Base-by-base conservation (phyloP, 495 filamentous ascomycete genomes). In the Penicillium coffeae region DNA sequence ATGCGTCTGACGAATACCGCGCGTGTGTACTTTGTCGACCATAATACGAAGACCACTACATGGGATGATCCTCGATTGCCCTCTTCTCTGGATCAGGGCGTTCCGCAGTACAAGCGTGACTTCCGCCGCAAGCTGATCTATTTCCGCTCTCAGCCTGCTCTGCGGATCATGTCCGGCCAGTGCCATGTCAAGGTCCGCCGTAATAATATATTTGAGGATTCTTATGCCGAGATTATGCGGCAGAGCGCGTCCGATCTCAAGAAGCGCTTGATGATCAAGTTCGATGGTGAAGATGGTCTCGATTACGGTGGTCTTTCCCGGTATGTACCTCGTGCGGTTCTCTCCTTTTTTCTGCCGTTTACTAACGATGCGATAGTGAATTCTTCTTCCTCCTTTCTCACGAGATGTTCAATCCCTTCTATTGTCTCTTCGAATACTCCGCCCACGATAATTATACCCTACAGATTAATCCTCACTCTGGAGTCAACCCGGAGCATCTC, bases 351-450 rank as follows among this genome's bases (percentile, higher is more conserved):
- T 18, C 38, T 22, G 22, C 47, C 41, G 39, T 65, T 72, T 51
- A 73, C 60, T 35, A 37, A 41, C 36, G 13, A 9, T 8, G 5
- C 45, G 16, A 14, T 61, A 86, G 93, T 80, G 93, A 99, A 71
- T 99, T 97, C 76, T 99, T 99, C 80, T 99, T 97, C 84, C 78
- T 99, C 47, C 82, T 99, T 34, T 97, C 93, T n/a, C 93, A 99
- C 71, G 93, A 99, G 76, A 99, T 99, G 93, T 99, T 99, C 73
- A 99, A 99, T 69, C 93, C 93, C 45, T 99, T 99, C 74, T 99
- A 99, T 74, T 99, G 93, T 71, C 79, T 99, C 38, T 99, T 99
- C 75, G 93, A 99, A 73, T 99, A 99, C 67, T 96, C 93, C 52
- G 93, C 93, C 21, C 93, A 99, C 74, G 93, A 99, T 81, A 99